Percentiles rank a stretch among this genome's conserved stretches.
phyloP scores from a whole-genome alignment of 176 grass and related monocot species.

The Raddia guianensis region DNA sequence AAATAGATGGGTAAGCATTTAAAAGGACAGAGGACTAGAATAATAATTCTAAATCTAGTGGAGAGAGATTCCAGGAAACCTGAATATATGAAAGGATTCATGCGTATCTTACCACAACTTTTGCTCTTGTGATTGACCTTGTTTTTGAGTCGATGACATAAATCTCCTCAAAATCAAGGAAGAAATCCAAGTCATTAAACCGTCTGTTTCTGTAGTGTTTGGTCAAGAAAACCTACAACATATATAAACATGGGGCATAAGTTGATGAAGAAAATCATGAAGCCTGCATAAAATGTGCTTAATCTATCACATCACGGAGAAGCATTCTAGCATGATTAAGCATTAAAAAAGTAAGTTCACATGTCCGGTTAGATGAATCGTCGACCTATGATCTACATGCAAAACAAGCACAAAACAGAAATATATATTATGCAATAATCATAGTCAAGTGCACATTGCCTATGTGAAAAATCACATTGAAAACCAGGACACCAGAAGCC shows the following conservation, averaged over 20 bases:
- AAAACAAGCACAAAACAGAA: conserved; percentile 2
- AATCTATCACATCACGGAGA: conserved; percentile 28
- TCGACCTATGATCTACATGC: background rate
- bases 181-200: conserved; percentile 66
- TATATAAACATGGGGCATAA: conserved; percentile 4
- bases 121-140: conserved; percentile 83
- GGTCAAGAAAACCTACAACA: conserved; percentile 84
- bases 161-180: conserved; percentile 98
- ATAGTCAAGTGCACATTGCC: background rate
- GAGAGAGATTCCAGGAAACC: background rate
- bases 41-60: background rate
- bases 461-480: background rate
- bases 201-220: conserved; percentile 94
- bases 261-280: conserved; percentile 7
- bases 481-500: background rate
- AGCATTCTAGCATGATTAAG: conserved; percentile 19
- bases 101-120: conserved; percentile 75
- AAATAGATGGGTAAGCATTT: background rate
- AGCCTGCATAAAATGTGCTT: background rate
- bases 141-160: conserved; percentile 96
- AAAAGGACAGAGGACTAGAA: background rate
- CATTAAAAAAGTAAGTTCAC: background rate
- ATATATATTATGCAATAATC: background rate
- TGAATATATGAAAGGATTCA: conserved; percentile 15
- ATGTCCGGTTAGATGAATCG: conserved; percentile 3